Evolutionary conservation across 352 stramenopile species (phyloP).

Genomic region (Pythium pyrilobum): DNA sequence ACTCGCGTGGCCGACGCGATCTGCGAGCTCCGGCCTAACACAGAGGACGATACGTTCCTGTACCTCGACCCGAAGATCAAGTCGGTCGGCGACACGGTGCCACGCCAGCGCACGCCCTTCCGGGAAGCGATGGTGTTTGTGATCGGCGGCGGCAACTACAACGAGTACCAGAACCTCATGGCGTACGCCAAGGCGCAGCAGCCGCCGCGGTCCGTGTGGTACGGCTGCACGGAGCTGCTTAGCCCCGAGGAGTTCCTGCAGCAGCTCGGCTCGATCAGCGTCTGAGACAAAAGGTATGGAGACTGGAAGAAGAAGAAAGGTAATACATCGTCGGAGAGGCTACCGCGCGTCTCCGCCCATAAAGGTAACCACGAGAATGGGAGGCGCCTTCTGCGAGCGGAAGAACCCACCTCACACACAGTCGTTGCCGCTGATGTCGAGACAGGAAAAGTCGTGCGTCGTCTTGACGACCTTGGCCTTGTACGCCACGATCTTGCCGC

Average conservation of each 20-base stretch:
- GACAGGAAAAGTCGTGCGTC: slow-evolving; percentile 63
- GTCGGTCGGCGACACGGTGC: slow-evolving; percentile 47
- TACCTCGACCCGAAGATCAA: slow-evolving; percentile 89
- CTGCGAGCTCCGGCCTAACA: slow-evolving; percentile 75
- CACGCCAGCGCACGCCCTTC: slow-evolving; percentile 72
- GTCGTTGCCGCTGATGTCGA: slow-evolving; percentile 73
- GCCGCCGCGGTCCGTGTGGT: slow-evolving; percentile 69
- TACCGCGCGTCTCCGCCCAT: no score
- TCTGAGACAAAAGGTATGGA: slow-evolving; percentile 23
- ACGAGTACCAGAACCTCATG: slow-evolving; percentile 86
- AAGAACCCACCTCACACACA: slow-evolving; percentile 33
- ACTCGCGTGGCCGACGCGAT: slow-evolving; percentile 79
- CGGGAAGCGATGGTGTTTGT: slow-evolving; percentile 85
- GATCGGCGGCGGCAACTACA: slow-evolving; percentile 85
- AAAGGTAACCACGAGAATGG: no score
- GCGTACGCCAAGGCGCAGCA: slow-evolving; percentile 72
- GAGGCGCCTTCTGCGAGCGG: no score
- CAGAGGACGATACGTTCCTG: slow-evolving; percentile 77
- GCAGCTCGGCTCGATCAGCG: slow-evolving; percentile 69
- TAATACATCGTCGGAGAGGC: background rate
- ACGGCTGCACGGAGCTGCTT: slow-evolving; percentile 87
- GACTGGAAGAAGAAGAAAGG: background rate
- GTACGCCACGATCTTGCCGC: slow-evolving; percentile 64
- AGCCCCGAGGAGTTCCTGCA: slow-evolving; percentile 87
- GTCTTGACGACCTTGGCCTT: slow-evolving; percentile 78